Base-by-base conservation (phyloP, 1,139 yeast genomes). In the Meyerozyma carpophila region DNA sequence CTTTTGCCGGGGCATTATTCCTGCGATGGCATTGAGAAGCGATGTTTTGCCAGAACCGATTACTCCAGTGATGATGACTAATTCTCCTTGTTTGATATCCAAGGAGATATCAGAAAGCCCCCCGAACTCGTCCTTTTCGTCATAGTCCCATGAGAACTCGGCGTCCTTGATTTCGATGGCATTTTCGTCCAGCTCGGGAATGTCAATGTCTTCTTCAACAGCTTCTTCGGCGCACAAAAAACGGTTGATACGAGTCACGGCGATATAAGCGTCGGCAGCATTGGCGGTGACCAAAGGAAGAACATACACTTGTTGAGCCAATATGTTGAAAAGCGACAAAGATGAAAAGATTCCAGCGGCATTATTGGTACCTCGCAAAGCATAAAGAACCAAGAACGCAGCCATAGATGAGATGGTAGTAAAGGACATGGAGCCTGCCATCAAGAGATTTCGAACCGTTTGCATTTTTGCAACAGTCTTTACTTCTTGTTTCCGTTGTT, bases 21-120 rank as follows among this genome's bases (percentile, higher is more conserved):
- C 74, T 21, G 70, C 58, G 41, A 69, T 53, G 11, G 74, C 73
- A 46, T 58, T 59, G 46, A 69, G 59, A 34, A 69, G 58, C 7
- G 73, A 66, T 14, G 71, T 57, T 49, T 69, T 69, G 47, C 75
- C 75, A 10, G 70, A 63, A 18, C 75, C 75, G 50, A 69, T 67
- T 21, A 60, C 59, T 41, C 75, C 75, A n/a, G 73, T 67, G 32
- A 69, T 57, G 28, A 68, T 65, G 28, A 69, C 54, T 45, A 69
- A 68, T 48, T 68, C 73, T 13, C 62, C 60, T 39, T 51, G 56
- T 34, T 54, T 54, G 34, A 69, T 49, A 3, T 55, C 39, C 31
- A 69, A 54, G 47, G 66, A 60, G 21, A 69, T n/a, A 44, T 41
- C 14, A 13, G 5, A n/a, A 34, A 69, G 59, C 2, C 74, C 74